Evolutionary conservation across 1,139 yeast species (phyloP).

Genomic region (Pichia cactophila): DNA sequence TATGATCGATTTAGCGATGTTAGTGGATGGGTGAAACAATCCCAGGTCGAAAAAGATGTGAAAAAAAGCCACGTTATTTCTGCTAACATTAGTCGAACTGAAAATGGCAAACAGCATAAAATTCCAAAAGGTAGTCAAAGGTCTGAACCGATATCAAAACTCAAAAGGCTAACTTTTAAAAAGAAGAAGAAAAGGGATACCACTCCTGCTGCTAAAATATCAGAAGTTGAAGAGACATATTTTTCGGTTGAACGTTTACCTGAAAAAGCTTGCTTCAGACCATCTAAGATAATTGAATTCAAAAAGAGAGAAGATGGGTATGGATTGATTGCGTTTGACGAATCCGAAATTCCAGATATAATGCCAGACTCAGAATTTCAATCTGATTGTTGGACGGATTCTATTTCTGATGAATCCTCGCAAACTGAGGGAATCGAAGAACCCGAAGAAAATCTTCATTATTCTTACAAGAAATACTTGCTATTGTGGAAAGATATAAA

Average conservation of each 20-base stretch:
- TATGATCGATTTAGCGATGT: neutral
- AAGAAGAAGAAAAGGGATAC: neutral
- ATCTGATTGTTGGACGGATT: neutral
- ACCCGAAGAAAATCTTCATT: neutral
- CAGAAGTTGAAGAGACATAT: neutral
- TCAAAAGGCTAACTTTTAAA: neutral
- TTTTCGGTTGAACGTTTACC: neutral
- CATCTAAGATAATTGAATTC: constrained; percentile 22
- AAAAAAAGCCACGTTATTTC: neutral
- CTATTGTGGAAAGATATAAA: constrained; percentile 24
- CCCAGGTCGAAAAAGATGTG: neutral
- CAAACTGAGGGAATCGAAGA: neutral
- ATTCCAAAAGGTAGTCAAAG: neutral
- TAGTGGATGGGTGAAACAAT: neutral
- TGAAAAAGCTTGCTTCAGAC: neutral
- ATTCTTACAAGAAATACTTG: constrained; percentile 23
- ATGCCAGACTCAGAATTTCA: neutral
- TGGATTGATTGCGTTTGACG: constrained; percentile 21
- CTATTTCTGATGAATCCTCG: neutral
- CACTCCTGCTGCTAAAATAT: neutral
- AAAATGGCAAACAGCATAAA: neutral
- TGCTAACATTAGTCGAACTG: neutral
- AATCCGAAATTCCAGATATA: constrained; percentile 8
- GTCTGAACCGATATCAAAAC: neutral
- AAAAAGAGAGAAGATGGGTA: constrained; percentile 32